phyloP scores from a whole-genome alignment of 139 green algal genomes.

The Desmodesmus armatus region DNA sequence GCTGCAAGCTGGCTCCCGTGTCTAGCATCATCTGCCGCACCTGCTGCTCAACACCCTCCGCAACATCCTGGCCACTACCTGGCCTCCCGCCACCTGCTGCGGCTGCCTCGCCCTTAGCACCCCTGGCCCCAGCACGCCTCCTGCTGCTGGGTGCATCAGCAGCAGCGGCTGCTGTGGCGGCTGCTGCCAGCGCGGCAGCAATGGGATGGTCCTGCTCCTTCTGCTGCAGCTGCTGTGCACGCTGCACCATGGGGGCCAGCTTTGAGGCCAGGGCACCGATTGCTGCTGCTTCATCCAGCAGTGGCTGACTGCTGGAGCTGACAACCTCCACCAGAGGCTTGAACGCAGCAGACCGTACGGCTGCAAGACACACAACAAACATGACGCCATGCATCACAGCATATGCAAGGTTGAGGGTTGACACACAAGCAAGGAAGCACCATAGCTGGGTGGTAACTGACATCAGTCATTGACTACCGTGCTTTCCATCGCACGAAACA shows the following conservation, averaged over 20 bases:
- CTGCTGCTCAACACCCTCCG: neutral
- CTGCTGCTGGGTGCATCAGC: slow-evolving; percentile 5
- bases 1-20: neutral
- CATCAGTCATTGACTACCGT: neutral
- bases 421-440: neutral
- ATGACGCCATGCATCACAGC: neutral
- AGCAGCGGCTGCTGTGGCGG: slow-evolving; percentile 1
- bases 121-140: no score
- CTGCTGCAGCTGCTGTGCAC: slow-evolving; percentile 24
- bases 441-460: neutral
- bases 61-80: no score
- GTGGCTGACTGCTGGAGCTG: neutral
- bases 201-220: neutral
- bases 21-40: slow-evolving; percentile 17
- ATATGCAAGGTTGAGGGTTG: neutral
- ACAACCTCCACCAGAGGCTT: neutral
- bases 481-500: neutral
- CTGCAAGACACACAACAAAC: neutral
- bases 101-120: no score
- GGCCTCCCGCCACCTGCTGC: no score
- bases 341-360: neutral
- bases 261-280: neutral
- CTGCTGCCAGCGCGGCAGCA: neutral
- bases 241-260: neutral
- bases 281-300: slow-evolving; percentile 15